Evolutionary conservation across 2,329 filamentous ascomycete genomes (phyloP).

Genomic region (Trichoderma sp.): DNA sequence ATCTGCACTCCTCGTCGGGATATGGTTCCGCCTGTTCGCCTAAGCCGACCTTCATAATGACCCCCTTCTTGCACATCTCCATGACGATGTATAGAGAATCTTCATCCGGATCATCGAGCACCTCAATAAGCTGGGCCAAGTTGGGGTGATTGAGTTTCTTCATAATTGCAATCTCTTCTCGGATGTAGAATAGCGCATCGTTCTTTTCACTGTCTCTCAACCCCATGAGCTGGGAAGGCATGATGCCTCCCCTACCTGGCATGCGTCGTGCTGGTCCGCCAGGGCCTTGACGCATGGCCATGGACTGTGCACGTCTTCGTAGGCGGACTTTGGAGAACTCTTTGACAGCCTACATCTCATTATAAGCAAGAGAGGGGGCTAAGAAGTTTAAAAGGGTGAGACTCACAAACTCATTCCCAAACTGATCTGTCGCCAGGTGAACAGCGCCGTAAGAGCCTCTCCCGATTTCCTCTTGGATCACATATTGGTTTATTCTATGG

Average conservation of each 20-base stretch:
- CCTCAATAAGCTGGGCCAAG: slow-evolving; percentile 89
- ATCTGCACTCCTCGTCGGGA: slow-evolving; percentile 75
- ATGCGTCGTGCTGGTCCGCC: slow-evolving; percentile 36
- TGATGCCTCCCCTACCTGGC: slow-evolving; percentile 29
- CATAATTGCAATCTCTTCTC: slow-evolving; percentile 98
- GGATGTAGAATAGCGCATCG: slow-evolving; percentile 80
- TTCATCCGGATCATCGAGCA: slow-evolving; percentile 91
- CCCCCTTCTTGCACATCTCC: slow-evolving; percentile 98
- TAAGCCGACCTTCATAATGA: slow-evolving; percentile 94
- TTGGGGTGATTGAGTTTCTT: slow-evolving; percentile 97
- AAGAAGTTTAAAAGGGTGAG: not conserved
- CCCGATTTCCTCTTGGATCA: slow-evolving; percentile 94
- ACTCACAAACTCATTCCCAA: slow-evolving; percentile 87
- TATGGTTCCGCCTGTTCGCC: slow-evolving; percentile 82
- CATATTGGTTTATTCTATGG: slow-evolving; percentile 92
- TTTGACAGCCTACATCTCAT: slow-evolving; percentile 73
- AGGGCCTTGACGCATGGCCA: slow-evolving; percentile 66
- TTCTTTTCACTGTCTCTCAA: slow-evolving; percentile 58
- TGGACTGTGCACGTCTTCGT: slow-evolving; percentile 85
- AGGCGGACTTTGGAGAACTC: slow-evolving; percentile 94
- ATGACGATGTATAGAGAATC: slow-evolving; percentile 98
- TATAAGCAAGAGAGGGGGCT: not conserved
- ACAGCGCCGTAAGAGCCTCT: slow-evolving; percentile 93
- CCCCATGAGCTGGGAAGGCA: slow-evolving; percentile 26
- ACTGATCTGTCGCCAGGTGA: slow-evolving; percentile 86